phyloP scores from a whole-genome alignment of 2,329 filamentous ascomycete species.

The Aureobasidium sp. region DNA sequence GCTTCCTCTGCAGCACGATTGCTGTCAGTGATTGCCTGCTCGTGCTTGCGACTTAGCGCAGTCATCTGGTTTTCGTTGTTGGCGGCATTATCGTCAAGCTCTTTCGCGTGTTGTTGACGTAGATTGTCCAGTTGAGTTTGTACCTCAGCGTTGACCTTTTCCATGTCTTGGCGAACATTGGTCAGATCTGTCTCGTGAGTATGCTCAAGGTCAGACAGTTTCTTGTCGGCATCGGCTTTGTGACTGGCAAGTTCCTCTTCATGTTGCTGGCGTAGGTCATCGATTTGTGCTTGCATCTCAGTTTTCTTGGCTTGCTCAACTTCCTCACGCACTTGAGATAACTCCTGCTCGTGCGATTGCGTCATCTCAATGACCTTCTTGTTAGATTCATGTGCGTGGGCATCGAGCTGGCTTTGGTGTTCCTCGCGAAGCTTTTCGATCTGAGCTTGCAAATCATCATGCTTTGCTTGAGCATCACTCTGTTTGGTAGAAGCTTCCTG shows the following conservation, averaged over 20 bases:
- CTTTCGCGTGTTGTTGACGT: background rate
- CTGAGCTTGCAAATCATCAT: conserved; percentile 4
- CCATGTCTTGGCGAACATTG: background rate
- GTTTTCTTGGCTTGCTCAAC: background rate
- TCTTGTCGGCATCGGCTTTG: background rate
- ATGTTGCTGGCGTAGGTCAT: background rate
- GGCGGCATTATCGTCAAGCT: background rate
- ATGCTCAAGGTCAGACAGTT: background rate
- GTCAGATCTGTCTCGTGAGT: background rate
- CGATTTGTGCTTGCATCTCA: background rate
- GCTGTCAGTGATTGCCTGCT: background rate
- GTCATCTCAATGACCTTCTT: background rate
- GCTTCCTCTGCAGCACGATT: background rate
- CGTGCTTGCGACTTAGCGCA: background rate
- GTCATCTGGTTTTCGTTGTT: background rate
- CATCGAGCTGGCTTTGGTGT: background rate
- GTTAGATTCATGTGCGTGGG: background rate
- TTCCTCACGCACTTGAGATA: background rate
- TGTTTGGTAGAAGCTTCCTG: background rate
- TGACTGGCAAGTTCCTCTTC: background rate
- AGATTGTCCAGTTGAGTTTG: background rate
- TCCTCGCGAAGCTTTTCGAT: background rate
- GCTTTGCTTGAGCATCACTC: conserved; percentile 1
- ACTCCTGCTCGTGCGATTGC: background rate
- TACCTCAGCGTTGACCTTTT: background rate